These are phyloP conservation scores for Lachancea kluyveri DNA, from an alignment of 805 yeast genomes.

Conservation along the genomic window DNA sequence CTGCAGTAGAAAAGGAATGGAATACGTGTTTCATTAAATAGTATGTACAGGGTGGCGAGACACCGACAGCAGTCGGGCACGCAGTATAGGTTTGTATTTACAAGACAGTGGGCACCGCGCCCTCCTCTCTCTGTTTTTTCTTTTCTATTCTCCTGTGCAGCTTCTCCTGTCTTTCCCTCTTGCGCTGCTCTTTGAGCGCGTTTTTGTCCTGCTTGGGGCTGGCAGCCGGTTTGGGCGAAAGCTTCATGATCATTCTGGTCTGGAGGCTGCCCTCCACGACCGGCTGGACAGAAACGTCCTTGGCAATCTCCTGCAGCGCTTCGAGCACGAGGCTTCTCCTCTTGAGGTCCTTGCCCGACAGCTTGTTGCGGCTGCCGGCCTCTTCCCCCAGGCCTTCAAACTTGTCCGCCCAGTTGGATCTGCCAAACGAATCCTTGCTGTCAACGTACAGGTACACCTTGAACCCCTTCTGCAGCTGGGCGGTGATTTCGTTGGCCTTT, in stretches of 20 bases:
- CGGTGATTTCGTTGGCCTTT: conserved; percentile 43
- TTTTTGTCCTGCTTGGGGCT: conserved; percentile 23
- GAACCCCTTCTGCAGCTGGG: conserved; percentile 39
- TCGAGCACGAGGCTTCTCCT: conserved; percentile 31
- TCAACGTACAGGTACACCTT: conserved; percentile 38
- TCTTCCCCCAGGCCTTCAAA: conserved; percentile 15
- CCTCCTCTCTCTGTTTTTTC: conserved; percentile 12
- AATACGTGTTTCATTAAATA: conserved; percentile 2
- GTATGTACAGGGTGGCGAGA: conserved; percentile 1
- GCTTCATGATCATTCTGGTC: conserved; percentile 26
- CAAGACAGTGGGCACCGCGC: conserved; percentile 3
- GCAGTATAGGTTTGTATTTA: too few relatives aligned
- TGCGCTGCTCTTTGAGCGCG: conserved; percentile 29
- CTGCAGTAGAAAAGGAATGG: too few relatives aligned
- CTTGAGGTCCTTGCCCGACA: conserved; percentile 30
- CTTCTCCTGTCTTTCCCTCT: conserved; percentile 33
- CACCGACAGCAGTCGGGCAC: too few relatives aligned
- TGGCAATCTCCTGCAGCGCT: conserved; percentile 24
- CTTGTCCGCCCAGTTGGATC: conserved; percentile 24
- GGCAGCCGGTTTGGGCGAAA: conserved; percentile 16
- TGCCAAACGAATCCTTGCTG: conserved; percentile 25
- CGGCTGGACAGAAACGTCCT: conserved; percentile 20
- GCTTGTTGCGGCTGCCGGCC: conserved; percentile 2
- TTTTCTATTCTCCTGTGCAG: conserved; percentile 20
- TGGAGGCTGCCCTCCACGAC: conserved; percentile 27